A percentile compares a stretch with the other conserved stretches of the same genome.
phyloP scores from a whole-genome alignment of 2,329 filamentous ascomycete species.

The Botrytis squamosa region DNA sequence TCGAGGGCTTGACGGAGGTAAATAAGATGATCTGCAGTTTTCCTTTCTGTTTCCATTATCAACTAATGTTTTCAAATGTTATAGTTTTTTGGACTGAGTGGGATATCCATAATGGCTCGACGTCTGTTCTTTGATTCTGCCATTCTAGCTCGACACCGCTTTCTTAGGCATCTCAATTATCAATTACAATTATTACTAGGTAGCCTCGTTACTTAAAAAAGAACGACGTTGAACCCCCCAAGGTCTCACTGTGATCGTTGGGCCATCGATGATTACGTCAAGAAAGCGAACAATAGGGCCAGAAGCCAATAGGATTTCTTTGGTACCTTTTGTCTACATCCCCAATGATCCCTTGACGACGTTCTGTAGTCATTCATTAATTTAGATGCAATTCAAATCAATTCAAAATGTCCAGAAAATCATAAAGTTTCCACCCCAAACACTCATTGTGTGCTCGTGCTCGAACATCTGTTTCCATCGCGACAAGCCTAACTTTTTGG shows the following conservation, averaged over 20 bases:
- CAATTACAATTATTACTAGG: too few relatives aligned
- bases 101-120: neutral
- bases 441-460: conserved; percentile 12
- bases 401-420: neutral
- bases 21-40: conserved; percentile 26
- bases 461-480: conserved; percentile 11
- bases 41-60: conserved; percentile 1
- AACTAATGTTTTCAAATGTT: neutral
- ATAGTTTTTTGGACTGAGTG: neutral
- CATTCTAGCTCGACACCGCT: conserved; percentile 6
- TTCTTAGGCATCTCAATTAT: neutral
- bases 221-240: neutral
- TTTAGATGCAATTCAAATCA: neutral
- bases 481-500: neutral
- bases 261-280: neutral
- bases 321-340: neutral
- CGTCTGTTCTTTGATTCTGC: conserved; percentile 3
- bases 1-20: conserved; percentile 72
- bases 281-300: conserved; percentile 1
- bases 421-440: conserved; percentile 6
- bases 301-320: conserved; percentile 8
- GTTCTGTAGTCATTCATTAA: neutral
- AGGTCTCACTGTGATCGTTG: neutral
- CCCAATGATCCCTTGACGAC: neutral
- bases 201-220: neutral